Conservation (phyloP, 1,284 basidiomycete genomes). For the Inonotus obliquus region DNA sequence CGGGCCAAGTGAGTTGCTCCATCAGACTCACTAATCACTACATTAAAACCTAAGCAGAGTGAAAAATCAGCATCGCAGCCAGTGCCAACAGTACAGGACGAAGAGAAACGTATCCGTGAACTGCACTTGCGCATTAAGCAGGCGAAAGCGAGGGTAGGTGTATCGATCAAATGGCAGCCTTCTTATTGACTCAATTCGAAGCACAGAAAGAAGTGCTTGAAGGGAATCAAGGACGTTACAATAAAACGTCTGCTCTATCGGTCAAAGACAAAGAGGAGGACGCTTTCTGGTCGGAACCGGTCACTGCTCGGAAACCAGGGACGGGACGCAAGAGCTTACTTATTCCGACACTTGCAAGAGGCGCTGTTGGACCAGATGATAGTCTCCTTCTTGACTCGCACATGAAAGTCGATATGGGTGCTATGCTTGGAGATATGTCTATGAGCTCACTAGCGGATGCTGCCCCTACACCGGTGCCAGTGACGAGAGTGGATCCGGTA, state of each 20-base stretch:
- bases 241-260: not conserved
- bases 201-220: slow-evolving; percentile 42
- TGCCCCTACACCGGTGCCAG: slow-evolving; percentile 14
- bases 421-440: slow-evolving; percentile 16
- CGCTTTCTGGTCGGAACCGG: slow-evolving; percentile 16
- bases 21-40: not conserved
- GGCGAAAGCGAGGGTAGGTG: slow-evolving; percentile 44
- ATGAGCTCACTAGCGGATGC: slow-evolving; percentile 13
- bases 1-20: slow-evolving; percentile 49
- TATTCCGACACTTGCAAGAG: slow-evolving; percentile 6
- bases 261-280: slow-evolving; percentile 14
- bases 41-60: slow-evolving; percentile 30
- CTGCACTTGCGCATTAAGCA: slow-evolving; percentile 49
- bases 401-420: slow-evolving; percentile 14
- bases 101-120: slow-evolving; percentile 53
- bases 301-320: not conserved
- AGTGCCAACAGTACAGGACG: slow-evolving; percentile 42
- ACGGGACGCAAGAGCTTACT: slow-evolving; percentile 14
- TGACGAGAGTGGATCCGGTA: not conserved
- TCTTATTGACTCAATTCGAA: not conserved
- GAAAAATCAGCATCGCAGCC: slow-evolving; percentile 33
- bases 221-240: slow-evolving; percentile 22
- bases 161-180: no score
- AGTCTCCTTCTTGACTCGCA: slow-evolving; percentile 15
- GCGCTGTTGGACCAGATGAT: slow-evolving; percentile 14